Percentiles rank a stretch among this genome's conserved stretches.
Conservation (phyloP, 495 filamentous ascomycete species). For the Bombardia bombarda region DNA sequence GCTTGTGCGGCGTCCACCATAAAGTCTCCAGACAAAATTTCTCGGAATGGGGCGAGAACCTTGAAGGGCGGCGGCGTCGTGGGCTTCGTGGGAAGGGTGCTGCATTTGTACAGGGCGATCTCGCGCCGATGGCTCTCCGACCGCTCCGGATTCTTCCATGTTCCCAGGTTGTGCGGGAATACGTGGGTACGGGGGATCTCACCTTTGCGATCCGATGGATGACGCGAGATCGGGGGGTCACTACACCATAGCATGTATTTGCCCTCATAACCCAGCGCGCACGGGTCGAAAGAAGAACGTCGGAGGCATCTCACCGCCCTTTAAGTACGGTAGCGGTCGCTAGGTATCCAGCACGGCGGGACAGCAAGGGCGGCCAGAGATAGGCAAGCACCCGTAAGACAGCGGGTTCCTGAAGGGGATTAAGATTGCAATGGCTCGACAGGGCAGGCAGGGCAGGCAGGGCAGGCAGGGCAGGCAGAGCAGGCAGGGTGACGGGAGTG, state of each 20-base stretch:
- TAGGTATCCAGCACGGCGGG: neutral
- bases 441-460: neutral
- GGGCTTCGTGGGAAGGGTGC: neutral
- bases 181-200: conserved; percentile 10
- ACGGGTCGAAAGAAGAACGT: conserved; percentile 29
- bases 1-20: conserved; percentile 15
- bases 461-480: no score
- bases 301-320: conserved; percentile 30
- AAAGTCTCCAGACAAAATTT: conserved; percentile 23
- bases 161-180: no score
- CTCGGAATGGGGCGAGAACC: conserved; percentile 7
- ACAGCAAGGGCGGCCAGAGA: neutral
- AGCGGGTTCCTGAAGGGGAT: neutral
- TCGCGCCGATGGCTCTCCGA: neutral
- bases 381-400: neutral
- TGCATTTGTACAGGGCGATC: conserved; percentile 12
- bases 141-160: conserved; percentile 14
- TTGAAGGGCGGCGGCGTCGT: no score
- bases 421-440: neutral
- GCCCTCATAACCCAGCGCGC: conserved; percentile 21
- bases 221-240: conserved; percentile 25
- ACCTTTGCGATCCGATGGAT: conserved; percentile 12
- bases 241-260: conserved; percentile 18
- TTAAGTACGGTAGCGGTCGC: neutral
- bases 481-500: no score